Evolutionary conservation across 139 green algal species (phyloP).

Genomic region (Volvox reticuliferus): DNA sequence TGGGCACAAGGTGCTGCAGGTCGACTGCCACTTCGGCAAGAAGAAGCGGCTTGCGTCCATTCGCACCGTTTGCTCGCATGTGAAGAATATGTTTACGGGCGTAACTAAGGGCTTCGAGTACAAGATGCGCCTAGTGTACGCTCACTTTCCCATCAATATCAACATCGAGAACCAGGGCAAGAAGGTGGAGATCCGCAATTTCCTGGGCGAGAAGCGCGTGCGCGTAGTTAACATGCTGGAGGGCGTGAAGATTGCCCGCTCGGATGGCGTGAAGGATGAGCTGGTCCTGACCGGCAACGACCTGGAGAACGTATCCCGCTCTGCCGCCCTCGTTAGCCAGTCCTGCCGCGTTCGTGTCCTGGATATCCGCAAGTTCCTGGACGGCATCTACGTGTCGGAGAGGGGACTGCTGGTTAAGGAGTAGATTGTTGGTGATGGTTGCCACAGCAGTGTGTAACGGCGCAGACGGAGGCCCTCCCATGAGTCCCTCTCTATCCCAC

Average conservation of each 20-base stretch:
- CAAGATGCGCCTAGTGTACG: conserved; percentile 98
- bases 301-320: conserved; percentile 95
- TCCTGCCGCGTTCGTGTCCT: conserved; percentile 85
- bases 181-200: conserved; percentile 97
- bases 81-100: conserved; percentile 92
- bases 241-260: conserved; percentile 85
- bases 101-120: conserved; percentile 94
- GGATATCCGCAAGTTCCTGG: conserved; percentile 99
- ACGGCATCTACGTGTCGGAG: conserved; percentile 97
- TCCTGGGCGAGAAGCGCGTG: conserved; percentile 99
- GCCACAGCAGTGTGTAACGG: conserved; percentile 27
- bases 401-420: conserved; percentile 61
- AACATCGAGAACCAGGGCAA: conserved; percentile 90
- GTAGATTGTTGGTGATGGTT: neutral
- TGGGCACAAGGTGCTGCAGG: conserved; percentile 78
- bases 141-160: conserved; percentile 99
- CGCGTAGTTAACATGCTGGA: conserved; percentile 94
- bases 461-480: conserved; percentile 25
- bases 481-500: neutral
- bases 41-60: conserved; percentile 94
- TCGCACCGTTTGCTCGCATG: conserved; percentile 90
- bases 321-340: conserved; percentile 93
- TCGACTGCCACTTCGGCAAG: conserved; percentile 93
- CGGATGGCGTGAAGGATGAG: conserved; percentile 96
- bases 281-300: conserved; percentile 95